Conservation (phyloP, 345 rosid species). For the Aegle marmelos region DNA sequence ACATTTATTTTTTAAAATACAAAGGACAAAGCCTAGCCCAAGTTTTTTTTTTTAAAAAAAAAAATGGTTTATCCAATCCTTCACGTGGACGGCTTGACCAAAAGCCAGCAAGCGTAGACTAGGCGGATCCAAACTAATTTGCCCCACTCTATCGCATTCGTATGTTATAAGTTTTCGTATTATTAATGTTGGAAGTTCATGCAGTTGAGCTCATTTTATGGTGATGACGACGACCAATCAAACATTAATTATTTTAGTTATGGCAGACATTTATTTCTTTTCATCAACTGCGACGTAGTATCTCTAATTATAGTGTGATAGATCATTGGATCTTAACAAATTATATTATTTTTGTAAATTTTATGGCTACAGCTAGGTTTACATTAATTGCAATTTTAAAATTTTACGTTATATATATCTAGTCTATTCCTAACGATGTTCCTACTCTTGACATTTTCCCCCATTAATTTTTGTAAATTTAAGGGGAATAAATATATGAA, state of each 20-base stretch:
- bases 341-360: not conserved
- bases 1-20: too few species aligned
- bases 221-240: not conserved
- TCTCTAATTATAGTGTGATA: not conserved
- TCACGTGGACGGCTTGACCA: accelerated
- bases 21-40: too few species aligned
- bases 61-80: too few species aligned
- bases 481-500: too few species aligned
- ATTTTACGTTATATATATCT: too few species aligned
- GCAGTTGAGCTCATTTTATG: slow-evolving; percentile 10
- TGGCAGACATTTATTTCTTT: not conserved
- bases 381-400: too few species aligned
- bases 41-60: too few species aligned
- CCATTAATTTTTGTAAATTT: too few species aligned
- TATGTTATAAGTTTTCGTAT: not conserved
- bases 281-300: not conserved
- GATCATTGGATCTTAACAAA: not conserved
- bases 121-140: too few species aligned
- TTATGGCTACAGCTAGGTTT: not conserved
- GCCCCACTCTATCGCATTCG: too few species aligned
- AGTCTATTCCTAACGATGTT: too few species aligned
- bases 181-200: not conserved
- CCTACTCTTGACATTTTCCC: too few species aligned
- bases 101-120: accelerated
- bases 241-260: slow-evolving; percentile 8